Evolutionary conservation across 805 yeast species (phyloP).

Genomic region (Hanseniaspora thailandica): DNA sequence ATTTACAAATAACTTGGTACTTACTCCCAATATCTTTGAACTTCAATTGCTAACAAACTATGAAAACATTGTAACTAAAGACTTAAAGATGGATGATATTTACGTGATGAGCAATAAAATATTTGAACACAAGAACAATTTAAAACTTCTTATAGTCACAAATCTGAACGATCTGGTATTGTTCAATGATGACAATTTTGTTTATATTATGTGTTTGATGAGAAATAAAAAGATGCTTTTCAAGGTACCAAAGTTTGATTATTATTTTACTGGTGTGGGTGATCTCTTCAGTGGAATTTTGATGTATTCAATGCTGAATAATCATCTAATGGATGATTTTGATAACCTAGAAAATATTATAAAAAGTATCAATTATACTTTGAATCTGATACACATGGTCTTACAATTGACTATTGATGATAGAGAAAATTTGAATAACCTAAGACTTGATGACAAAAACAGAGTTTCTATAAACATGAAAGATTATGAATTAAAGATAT

Average conservation of each 20-base stretch:
- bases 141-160: slow-evolving; percentile 10
- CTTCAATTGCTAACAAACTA: slow-evolving; percentile 44
- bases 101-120: slow-evolving; percentile 3
- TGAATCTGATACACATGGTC: slow-evolving; percentile 27
- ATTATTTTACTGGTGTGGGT: slow-evolving; percentile 92
- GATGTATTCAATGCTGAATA: slow-evolving; percentile 44
- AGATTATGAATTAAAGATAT: slow-evolving; percentile 57
- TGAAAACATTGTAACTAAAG: slow-evolving; percentile 7
- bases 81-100: slow-evolving; percentile 5
- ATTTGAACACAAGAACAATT: slow-evolving; percentile 3
- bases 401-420: slow-evolving; percentile 21
- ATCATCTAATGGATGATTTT: slow-evolving; percentile 10
- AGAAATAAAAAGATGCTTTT: slow-evolving; percentile 23
- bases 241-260: slow-evolving; percentile 50
- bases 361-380: slow-evolving; percentile 23
- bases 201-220: neutral
- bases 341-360: slow-evolving; percentile 16
- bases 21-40: slow-evolving; percentile 89
- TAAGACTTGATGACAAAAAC: slow-evolving; percentile 23
- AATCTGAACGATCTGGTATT: slow-evolving; percentile 7
- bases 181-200: neutral
- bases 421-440: slow-evolving; percentile 17
- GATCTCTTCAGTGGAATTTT: slow-evolving; percentile 76
- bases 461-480: slow-evolving; percentile 51
- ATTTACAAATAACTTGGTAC: slow-evolving; percentile 37